These are phyloP conservation scores for Pythium guiyangense DNA, from an alignment of 352 stramenopile species.

Conservation along the genomic window DNA sequence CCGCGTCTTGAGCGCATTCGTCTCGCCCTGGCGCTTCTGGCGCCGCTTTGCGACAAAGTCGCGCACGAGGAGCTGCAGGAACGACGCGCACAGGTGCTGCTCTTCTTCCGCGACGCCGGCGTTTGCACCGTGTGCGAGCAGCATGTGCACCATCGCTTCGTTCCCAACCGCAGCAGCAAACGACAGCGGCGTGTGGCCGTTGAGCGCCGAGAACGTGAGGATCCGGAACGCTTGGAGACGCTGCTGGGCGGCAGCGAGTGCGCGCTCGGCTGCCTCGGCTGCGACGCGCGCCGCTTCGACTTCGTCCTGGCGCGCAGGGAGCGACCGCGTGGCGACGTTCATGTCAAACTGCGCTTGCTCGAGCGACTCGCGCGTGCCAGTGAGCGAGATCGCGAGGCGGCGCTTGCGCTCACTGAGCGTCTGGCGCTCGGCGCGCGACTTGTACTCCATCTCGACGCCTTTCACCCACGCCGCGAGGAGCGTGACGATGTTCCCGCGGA, in stretches of 20 bases:
- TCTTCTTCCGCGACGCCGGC: slow-evolving; percentile 43
- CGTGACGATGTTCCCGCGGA: slow-evolving; percentile 43
- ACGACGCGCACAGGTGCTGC: slow-evolving; percentile 43
- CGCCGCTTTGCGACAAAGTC: slow-evolving; percentile 36
- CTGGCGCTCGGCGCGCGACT: slow-evolving; percentile 45
- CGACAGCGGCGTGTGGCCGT: slow-evolving; percentile 63
- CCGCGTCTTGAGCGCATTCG: slow-evolving; percentile 9
- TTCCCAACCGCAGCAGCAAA: slow-evolving; percentile 70
- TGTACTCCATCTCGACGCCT: slow-evolving; percentile 75
- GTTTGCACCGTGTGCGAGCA: slow-evolving; percentile 53
- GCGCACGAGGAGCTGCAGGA: slow-evolving; percentile 59
- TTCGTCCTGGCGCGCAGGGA: slow-evolving; percentile 64
- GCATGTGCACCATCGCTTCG: slow-evolving; percentile 67
- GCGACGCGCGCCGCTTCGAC: slow-evolving; percentile 29
- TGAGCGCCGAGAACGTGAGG: slow-evolving; percentile 49
- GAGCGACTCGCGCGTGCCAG: slow-evolving; percentile 26
- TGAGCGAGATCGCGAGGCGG: slow-evolving; percentile 36
- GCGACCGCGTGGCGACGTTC: slow-evolving; percentile 53
- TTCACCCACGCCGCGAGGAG: slow-evolving; percentile 66
- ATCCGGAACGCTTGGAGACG: slow-evolving; percentile 44
- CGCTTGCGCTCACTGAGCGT: slow-evolving; percentile 52
- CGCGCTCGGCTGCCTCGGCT: slow-evolving; percentile 25
- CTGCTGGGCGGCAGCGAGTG: slow-evolving; percentile 38
- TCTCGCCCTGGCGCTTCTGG: slow-evolving; percentile 10
- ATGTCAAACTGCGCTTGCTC: slow-evolving; percentile 46